Base-by-base conservation (phyloP, 2,329 filamentous ascomycete genomes). In the Erysiphe pulchra region DNA sequence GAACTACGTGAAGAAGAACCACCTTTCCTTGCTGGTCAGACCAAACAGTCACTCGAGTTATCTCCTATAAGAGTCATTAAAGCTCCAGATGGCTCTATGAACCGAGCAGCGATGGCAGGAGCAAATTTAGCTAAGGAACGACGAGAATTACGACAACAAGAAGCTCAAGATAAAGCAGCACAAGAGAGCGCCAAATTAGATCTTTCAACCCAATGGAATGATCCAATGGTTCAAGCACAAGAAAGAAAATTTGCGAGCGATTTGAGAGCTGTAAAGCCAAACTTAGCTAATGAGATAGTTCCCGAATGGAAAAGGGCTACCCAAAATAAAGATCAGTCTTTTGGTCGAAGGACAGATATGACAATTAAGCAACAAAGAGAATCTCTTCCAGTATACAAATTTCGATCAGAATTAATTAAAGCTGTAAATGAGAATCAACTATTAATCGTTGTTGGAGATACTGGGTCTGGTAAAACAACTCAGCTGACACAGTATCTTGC, bases 41-140 rank as follows among this genome's bases (percentile, higher is more conserved):
- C 90, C 0, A 94, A 94, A 57, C 86, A 93, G 58, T 93, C 85
- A 10, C 68, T 98, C 9, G 90, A 98, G 56, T 65, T 98, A 4
- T 94, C 86, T 1, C 90, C 90, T 0, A 98, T 98, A 50, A 73
- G 92, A 51, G 86, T 98, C 18, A 83, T 98, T 54, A 95, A 95
- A 62, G 90, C 90, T 1, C 92, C 90, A 0, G 90, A 98, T 61
- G 90, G 90, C n/a, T 95, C 87, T 4, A 77, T 98, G 61, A 98
- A 98, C 59, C 73, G 90, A 56, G 84, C 92, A 42, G 92, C 92
- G 14, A 93, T 95, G 81, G 78, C 86, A 9, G 87, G 90, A 40
- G 86, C 87, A 14, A 71, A 77, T 4, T 63, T 98, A 13, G 82
- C 87, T 4, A 92, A 90, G 59, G 90, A 98, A 58, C 71, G 90